These are phyloP conservation scores for Amanita subjunquillea DNA, from an alignment of 768 basidiomycete genomes.

Conservation along the genomic window DNA sequence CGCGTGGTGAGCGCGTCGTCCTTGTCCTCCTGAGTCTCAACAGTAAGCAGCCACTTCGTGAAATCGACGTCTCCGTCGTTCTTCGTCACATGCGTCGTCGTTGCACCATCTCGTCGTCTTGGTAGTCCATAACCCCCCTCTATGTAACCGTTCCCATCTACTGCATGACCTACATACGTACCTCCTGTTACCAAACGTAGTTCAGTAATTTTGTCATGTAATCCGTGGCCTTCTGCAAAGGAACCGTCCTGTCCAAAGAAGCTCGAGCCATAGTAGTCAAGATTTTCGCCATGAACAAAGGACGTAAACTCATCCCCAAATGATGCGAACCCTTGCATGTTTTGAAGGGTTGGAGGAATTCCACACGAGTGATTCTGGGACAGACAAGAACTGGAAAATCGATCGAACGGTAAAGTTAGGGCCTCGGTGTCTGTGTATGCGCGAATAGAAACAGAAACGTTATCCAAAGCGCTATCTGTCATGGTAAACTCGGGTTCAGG, in stretches of 20 bases:
- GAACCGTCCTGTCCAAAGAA: background rate
- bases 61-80: constrained; percentile 6
- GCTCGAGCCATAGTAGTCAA: background rate
- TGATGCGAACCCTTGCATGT: background rate
- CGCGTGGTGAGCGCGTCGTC: background rate
- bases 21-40: background rate
- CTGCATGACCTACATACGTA: background rate
- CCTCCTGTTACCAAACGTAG: background rate
- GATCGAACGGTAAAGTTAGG: background rate
- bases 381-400: background rate
- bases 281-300: background rate
- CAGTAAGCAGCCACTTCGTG: constrained; percentile 3
- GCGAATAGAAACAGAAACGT: background rate
- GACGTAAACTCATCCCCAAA: background rate
- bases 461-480: background rate
- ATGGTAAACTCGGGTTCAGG: constrained; percentile 1
- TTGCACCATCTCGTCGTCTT: background rate
- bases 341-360: background rate
- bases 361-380: background rate
- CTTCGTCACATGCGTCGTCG: background rate
- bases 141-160: background rate
- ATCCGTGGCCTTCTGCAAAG: background rate
- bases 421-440: background rate
- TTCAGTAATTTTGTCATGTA: background rate
- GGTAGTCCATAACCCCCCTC: background rate